Evolutionary conservation across 306 rosid species (phyloP).

Genomic region (Mimosa pudica): DNA sequence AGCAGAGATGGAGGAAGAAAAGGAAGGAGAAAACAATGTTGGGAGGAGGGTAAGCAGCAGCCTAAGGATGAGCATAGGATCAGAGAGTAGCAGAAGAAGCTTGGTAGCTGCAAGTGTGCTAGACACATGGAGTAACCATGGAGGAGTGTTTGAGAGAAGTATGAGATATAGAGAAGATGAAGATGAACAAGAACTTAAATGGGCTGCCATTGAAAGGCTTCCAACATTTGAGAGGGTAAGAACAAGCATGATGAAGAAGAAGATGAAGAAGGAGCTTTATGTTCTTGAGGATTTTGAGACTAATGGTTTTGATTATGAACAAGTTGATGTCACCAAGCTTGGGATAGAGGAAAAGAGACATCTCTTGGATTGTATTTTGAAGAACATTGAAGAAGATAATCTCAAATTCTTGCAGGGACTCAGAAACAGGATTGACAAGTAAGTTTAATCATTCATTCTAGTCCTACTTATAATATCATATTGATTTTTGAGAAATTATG

Average conservation of each 20-base stretch:
- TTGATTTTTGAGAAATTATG: too few relatives aligned
- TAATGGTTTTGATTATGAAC: conserved; percentile 48
- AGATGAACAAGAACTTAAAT: conserved; percentile 71
- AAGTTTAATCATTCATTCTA: background rate
- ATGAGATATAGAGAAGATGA: conserved; percentile 40
- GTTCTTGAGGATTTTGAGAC: conserved; percentile 50
- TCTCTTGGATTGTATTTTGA: conserved; percentile 55
- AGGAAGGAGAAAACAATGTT: conserved; percentile 27
- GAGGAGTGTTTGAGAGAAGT: conserved; percentile 44
- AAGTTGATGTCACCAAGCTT: conserved; percentile 64
- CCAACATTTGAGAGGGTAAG: conserved; percentile 81
- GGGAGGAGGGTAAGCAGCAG: conserved; percentile 31
- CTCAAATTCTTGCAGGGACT: conserved; percentile 66
- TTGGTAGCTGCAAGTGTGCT: conserved; percentile 34
- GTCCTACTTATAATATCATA: too few relatives aligned
- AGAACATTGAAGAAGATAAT: conserved; percentile 64
- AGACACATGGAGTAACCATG: conserved; percentile 22
- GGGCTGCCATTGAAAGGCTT: conserved; percentile 92
- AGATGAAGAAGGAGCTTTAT: conserved; percentile 34
- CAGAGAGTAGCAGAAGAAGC: conserved; percentile 36
- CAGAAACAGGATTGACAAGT: conserved; percentile 70
- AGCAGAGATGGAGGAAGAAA: conserved; percentile 18
- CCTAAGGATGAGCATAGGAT: conserved; percentile 48
- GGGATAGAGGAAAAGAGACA: conserved; percentile 50
- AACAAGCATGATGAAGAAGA: conserved; percentile 56